Base-by-base conservation (phyloP, 495 filamentous ascomycete genomes). In the Neurospora sp. region DNA sequence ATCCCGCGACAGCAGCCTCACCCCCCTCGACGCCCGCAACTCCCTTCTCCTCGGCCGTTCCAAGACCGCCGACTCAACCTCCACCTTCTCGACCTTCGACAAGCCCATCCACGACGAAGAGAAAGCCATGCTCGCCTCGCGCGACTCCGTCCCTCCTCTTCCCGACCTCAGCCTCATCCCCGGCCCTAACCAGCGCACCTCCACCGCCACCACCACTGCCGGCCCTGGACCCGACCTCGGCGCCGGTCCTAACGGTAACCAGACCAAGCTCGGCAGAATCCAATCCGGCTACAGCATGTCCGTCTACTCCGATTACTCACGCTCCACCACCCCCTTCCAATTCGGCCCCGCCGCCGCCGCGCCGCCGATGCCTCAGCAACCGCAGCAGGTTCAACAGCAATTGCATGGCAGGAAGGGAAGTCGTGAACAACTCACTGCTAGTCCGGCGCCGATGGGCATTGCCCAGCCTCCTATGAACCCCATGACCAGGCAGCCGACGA, bases 11-110 rank as follows among this genome's bases (percentile, higher is more conserved):
- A 90, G 91, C 81, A 90, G 91, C 73, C 89, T 98, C 44, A 98
- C 96, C 5, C 92, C 96, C 12, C 85, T 99, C 39, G 94, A 95
- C 77, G 91, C 95, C 0, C 92, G 94, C 74, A 97, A 97, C 80
- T 96, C 94, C 14, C 88, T 99, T 9, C 89, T 99, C 54, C 91
- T 95, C 44, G 81, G 83, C 70, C 83, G 81, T 12, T 5, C 66
- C 62, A 82, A 83, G 69, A 78, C 78, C 23, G 66, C 77, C 54
- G 54, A 62, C 6, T 8, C 54, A 37, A 75, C 78, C 6, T 78
- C 79, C 39, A 78, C 78, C 27, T 79, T 83, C 54, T 78, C 80
- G n/a, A 72, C 81, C 60, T 71, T 75, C 76, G 83, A 82, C 72
- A 71, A 78, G 23, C 74, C 74, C 35, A 70, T 73, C 23, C 38